phyloP scores from a whole-genome alignment of 331 rosid species.

The Dryas integrifolia region DNA sequence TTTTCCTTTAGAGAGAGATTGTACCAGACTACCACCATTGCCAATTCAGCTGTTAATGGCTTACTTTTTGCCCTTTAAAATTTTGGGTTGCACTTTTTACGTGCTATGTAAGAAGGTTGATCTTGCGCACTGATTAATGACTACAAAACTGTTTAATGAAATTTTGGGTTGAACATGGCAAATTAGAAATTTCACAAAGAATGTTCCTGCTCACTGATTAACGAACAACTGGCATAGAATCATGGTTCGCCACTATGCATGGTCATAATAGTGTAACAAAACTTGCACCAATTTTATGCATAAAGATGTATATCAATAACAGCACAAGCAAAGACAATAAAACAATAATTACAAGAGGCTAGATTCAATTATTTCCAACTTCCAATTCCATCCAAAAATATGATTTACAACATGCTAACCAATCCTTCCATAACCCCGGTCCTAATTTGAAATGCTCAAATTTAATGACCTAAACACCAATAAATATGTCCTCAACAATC shows the following conservation, averaged over 20 bases:
- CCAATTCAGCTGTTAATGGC: not conserved
- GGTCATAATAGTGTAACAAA: not conserved
- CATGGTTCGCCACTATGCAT: too few species aligned
- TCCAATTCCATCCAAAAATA: not conserved
- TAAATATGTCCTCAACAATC: not conserved
- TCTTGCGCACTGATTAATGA: too few species aligned
- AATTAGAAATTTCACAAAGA: too few species aligned
- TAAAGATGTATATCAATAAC: not conserved
- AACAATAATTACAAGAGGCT: not conserved
- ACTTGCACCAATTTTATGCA: not conserved
- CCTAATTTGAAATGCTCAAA: constrained; percentile 7
- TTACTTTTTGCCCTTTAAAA: not conserved
- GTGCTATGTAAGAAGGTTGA: not conserved
- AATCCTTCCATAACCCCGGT: not conserved
- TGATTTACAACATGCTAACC: not conserved
- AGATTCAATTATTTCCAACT: not conserved
- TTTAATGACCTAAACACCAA: not conserved
- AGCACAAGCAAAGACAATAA: not conserved
- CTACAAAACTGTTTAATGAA: too few species aligned
- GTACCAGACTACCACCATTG: not conserved
- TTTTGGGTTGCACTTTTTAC: not conserved
- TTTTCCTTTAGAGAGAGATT: not conserved
- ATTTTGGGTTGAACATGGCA: too few species aligned
- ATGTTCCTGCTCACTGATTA: too few species aligned
- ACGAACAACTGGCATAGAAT: too few species aligned